Evolutionary conservation across 148 eudicot genomes (phyloP), one percentile per base, ranked within the genome.

Genomic region (Pouteria glomerata): DNA sequence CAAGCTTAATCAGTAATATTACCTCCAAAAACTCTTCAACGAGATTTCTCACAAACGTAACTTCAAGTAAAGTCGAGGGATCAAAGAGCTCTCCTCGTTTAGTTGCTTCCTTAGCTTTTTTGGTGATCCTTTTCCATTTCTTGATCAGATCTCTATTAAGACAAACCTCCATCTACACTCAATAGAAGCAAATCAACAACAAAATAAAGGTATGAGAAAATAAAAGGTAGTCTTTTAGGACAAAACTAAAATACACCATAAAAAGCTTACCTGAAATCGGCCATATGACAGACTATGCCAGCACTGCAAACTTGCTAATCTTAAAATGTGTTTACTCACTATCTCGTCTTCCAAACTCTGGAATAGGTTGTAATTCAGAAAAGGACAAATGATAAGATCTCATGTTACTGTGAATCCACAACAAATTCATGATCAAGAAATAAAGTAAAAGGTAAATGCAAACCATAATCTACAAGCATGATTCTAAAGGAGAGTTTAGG

Each of bases 341-440:
- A 91, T 82, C 75, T 94, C 91, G 76, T 94, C 98, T 84, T 91
- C 98, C 85, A 94, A 85, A 82, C 98, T 94, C 98, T 94, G 81
- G 71, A 67, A 70, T n/a, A 75, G 66, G 51, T 58, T 37, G 23
- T 31, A 52, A 27, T 31, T 57, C 23, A 29, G 14, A 37, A 65
- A 53, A 44, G 37, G 35, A 42, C 48, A 69, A 8, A 31, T 19
- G 60, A 33, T 58, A 26, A 66, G 58, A 37, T 66, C n/a, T 37
- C 41, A 59, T n/a, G 33, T 35, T 15, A 23, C 44, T 39, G 10
- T 10, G 10, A 0, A 4, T n/a, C 16, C 66, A 57, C 15, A 21
- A 18, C 6, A 48, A 39, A 31, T 59, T 15, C 42, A 71, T 33
- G 0, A 11, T 12, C 4, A 13, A 33, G n/a, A 72, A 21, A 33